These are phyloP conservation scores for Ascodesmis nigricans DNA, from an alignment of 495 filamentous ascomycete species.

Conservation along the genomic window DNA sequence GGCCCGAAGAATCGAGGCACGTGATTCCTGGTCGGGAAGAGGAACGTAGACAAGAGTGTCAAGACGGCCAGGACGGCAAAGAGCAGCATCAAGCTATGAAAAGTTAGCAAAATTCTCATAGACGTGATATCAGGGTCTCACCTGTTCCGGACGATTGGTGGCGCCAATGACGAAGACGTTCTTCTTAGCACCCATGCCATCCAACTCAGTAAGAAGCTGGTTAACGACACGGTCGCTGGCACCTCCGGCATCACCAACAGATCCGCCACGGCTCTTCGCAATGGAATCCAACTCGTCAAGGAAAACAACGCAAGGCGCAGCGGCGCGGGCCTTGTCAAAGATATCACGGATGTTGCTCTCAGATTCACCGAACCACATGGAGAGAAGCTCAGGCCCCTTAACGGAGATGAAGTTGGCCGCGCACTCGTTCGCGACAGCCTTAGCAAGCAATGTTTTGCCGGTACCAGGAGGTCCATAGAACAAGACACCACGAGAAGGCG, in stretches of 20 bases:
- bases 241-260: slow-evolving; percentile 87
- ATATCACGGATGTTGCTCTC: slow-evolving; percentile 99
- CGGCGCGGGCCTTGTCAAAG: slow-evolving; percentile 97
- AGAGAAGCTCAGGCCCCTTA: slow-evolving; percentile 92
- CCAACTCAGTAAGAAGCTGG: slow-evolving; percentile 66
- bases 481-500: slow-evolving; percentile 89
- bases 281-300: slow-evolving; percentile 97
- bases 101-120: slow-evolving; percentile 2
- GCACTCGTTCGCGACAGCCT: slow-evolving; percentile 98
- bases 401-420: slow-evolving; percentile 98
- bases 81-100: slow-evolving; percentile 57
- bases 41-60: slow-evolving; percentile 97
- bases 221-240: slow-evolving; percentile 99
- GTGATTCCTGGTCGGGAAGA: slow-evolving; percentile 71
- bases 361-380: slow-evolving; percentile 99
- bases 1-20: slow-evolving; percentile 73
- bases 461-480: slow-evolving; percentile 98
- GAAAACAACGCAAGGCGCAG: slow-evolving; percentile 97
- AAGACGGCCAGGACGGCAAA: slow-evolving; percentile 95
- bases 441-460: slow-evolving; percentile 98
- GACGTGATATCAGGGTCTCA: not conserved
- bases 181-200: slow-evolving; percentile 66
- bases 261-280: slow-evolving; percentile 97
- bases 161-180: slow-evolving; percentile 99
- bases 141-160: slow-evolving; percentile 90